phyloP scores from a whole-genome alignment of 2,329 filamentous ascomycete genomes.

The Cryphonectria naterciae region DNA sequence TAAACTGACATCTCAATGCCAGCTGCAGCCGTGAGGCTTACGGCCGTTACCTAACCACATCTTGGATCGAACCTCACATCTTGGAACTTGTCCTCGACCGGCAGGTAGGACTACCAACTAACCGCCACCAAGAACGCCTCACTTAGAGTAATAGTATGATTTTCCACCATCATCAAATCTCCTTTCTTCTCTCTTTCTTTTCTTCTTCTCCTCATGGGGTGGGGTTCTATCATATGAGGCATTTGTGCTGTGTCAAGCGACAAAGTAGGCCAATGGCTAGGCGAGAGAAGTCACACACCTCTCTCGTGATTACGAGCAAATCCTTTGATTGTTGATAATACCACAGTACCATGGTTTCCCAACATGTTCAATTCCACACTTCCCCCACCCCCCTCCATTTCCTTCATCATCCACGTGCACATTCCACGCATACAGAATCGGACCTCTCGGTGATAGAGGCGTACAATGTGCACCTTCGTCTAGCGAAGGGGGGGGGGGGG shows the following conservation, averaged over 20 bases:
- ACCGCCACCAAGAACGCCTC: background rate
- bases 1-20: background rate
- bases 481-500: background rate
- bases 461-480: background rate
- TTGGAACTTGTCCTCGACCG: background rate
- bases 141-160: background rate
- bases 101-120: background rate
- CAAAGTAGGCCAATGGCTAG: background rate
- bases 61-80: background rate
- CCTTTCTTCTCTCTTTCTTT: background rate
- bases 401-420: background rate
- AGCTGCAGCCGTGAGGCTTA: slow-evolving; percentile 1
- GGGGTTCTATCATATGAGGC: background rate
- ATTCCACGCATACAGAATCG: background rate
- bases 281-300: background rate
- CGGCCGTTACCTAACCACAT: background rate
- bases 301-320: background rate
- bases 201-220: background rate
- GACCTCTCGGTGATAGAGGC: background rate
- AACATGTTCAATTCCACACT: background rate
- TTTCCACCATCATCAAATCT: background rate
- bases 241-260: background rate
- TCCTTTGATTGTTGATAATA: background rate
- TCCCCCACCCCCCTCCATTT: background rate
- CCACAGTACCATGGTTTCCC: background rate